These are phyloP conservation scores for Eimeria acervulina DNA, from an alignment of 169 alveolate genomes.

Conservation along the genomic window DNA sequence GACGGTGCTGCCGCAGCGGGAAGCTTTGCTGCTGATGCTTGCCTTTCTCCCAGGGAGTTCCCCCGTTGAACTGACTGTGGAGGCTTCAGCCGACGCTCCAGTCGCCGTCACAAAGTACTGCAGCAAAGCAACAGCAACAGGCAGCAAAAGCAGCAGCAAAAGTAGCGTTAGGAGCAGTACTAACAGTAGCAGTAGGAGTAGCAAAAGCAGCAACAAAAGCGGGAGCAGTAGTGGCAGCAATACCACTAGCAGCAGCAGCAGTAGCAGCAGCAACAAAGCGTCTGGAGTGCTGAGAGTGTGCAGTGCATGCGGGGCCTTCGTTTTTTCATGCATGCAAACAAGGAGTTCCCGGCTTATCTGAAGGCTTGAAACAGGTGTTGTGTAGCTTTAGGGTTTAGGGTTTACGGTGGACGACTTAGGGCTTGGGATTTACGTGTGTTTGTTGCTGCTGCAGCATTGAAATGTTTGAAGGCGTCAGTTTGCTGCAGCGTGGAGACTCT, in stretches of 20 bases:
- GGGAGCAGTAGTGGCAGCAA: no score
- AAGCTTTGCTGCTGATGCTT: conserved; percentile 51
- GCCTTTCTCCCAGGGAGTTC: conserved; percentile 47
- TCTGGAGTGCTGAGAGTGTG: no score
- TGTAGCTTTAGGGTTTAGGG: background rate
- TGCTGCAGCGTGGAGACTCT: background rate
- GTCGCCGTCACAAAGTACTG: conserved; percentile 34
- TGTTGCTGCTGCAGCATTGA: background rate
- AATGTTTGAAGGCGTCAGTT: background rate
- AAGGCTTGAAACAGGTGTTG: no score
- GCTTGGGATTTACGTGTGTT: no score
- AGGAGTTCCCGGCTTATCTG: no score
- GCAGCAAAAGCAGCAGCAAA: background rate
- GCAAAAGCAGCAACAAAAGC: no score
- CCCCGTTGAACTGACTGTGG: background rate
- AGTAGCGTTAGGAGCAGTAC: background rate
- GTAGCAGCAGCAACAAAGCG: background rate
- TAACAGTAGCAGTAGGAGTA: background rate
- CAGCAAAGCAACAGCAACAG: background rate
- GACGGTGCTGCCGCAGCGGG: conserved; percentile 71
- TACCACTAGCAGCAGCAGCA: background rate
- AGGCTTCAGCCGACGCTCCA: background rate
- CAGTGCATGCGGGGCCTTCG: no score
- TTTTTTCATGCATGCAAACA: no score
- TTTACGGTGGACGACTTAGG: no score